These are phyloP conservation scores for Coemansia sp. DNA, from an alignment of 192 early-diverging fungal genomes.

Conservation along the genomic window DNA sequence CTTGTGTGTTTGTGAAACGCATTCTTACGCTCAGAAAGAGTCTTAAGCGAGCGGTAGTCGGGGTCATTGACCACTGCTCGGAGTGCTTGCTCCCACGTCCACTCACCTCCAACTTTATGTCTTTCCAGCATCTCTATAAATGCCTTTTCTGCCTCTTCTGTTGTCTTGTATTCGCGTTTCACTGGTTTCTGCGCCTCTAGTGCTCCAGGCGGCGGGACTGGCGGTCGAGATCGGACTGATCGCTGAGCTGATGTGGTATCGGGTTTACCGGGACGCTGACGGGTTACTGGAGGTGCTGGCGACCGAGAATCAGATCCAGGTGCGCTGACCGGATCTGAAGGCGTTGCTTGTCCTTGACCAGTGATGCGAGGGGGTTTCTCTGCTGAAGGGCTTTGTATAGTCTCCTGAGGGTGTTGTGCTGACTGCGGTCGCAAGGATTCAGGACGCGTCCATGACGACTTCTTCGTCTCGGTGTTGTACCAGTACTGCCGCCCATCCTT, in stretches of 20 bases:
- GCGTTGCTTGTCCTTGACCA: background rate
- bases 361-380: background rate
- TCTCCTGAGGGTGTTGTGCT: background rate
- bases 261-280: background rate
- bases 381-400: background rate
- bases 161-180: slow-evolving; percentile 64
- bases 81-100: slow-evolving; percentile 94
- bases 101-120: slow-evolving; percentile 69
- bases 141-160: slow-evolving; percentile 78
- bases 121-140: slow-evolving; percentile 74
- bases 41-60: slow-evolving; percentile 79
- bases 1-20: slow-evolving; percentile 75
- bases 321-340: too few species aligned
- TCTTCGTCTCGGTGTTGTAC: slow-evolving; percentile 72
- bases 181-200: slow-evolving; percentile 14
- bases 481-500: slow-evolving; percentile 84
- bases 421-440: slow-evolving; percentile 48
- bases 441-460: slow-evolving; percentile 87
- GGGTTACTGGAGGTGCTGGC: background rate
- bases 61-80: slow-evolving; percentile 79
- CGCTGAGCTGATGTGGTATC: background rate
- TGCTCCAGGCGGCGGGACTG: slow-evolving; percentile 9
- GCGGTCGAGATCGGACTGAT: slow-evolving; percentile 9
- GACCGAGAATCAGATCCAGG: slow-evolving; percentile 1
- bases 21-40: slow-evolving; percentile 74